These are phyloP conservation scores for Tetrahymena elliotti DNA, from an alignment of 73 alveolate species.

Conservation along the genomic window DNA sequence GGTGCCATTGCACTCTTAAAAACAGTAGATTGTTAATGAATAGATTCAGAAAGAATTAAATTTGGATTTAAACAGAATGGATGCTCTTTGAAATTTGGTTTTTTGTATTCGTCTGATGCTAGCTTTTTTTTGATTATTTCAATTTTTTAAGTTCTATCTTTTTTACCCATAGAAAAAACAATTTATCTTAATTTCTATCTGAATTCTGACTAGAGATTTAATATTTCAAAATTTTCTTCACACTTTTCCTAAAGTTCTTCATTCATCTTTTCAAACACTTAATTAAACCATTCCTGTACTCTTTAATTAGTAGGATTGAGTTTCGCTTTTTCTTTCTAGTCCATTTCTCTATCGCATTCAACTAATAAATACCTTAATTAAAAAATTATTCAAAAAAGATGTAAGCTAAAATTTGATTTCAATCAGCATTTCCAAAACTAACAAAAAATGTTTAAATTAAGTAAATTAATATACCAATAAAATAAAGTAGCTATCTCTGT, in stretches of 20 bases:
- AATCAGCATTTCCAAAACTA: constrained; percentile 24
- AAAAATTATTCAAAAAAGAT: background rate
- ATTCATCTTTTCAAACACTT: constrained; percentile 39
- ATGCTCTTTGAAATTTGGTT: constrained; percentile 7
- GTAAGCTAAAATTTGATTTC: constrained; percentile 37
- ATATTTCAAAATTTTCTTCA: background rate
- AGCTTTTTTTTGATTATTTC: constrained; percentile 22
- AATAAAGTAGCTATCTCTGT: constrained; percentile 80
- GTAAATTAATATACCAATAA: constrained; percentile 80
- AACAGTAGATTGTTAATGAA: constrained; percentile 50
- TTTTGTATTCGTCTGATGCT: background rate
- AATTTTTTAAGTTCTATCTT: constrained; percentile 21
- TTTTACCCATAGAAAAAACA: constrained; percentile 18
- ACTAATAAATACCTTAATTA: constrained; percentile 24
- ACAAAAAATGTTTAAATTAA: constrained; percentile 9
- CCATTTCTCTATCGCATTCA: constrained; percentile 53
- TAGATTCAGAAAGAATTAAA: constrained; percentile 44
- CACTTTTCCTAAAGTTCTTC: constrained; percentile 42
- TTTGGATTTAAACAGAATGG: constrained; percentile 44
- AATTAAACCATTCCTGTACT: constrained; percentile 27
- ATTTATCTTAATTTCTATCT: constrained; percentile 13
- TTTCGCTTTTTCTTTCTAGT: constrained; percentile 53
- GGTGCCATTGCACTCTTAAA: constrained; percentile 55
- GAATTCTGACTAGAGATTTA: constrained; percentile 10
- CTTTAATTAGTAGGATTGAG: constrained; percentile 18